Base-by-base conservation (phyloP, 2,329 filamentous ascomycete species). In the Penicillium thymicola region DNA sequence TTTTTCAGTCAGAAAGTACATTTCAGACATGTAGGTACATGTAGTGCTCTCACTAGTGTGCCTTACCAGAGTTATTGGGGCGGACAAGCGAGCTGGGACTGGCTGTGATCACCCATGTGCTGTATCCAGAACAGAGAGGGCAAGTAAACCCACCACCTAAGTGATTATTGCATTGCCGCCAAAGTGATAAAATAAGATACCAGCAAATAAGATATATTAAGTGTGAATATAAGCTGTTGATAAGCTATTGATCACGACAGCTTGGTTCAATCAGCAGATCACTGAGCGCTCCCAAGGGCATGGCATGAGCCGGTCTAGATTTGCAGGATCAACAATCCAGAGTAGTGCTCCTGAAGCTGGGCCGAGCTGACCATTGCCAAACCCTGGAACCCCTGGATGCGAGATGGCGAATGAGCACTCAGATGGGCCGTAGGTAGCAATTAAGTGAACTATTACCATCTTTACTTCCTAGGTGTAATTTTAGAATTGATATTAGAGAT, bases 21-120 rank as follows among this genome's bases (percentile, higher is more conserved):
- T 9, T 40, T 23, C 11, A 21, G 1, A 0, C 37, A 21, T 40
- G 11, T 23, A 6, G 6, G n/a, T n/a, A n/a, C 3, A 21, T 2
- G 14, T 34, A 34, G 32, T 14, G 6, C 16, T 7, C 77, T 47
- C 67, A 89, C 89, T 81, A 94, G 89, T 38, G 85, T 94, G 54
- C 90, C 93, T 74, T 93, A 95, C 90, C 90, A 95, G 44, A 94
- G 71, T 28, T 84, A 82, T 71, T 89, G 80, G 65, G 87, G 88
- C 41, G 90, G 90, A 0, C 90, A 90, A 28, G 82, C 75, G 48
- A 88, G 77, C 43, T 82, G 74, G 57, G 82, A 79, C 70, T 91
- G 87, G 44, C 78, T 68, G 42, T 83, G 77, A 54, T 78, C 78
- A 48, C 80, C 80, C 81, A 67, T 91, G 89, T 52, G 85, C n/a